Evolutionary conservation across 1,284 basidiomycete genomes (phyloP), one percentile per base, ranked within the genome.

Genomic region (Uromyces viciae-fabae): DNA sequence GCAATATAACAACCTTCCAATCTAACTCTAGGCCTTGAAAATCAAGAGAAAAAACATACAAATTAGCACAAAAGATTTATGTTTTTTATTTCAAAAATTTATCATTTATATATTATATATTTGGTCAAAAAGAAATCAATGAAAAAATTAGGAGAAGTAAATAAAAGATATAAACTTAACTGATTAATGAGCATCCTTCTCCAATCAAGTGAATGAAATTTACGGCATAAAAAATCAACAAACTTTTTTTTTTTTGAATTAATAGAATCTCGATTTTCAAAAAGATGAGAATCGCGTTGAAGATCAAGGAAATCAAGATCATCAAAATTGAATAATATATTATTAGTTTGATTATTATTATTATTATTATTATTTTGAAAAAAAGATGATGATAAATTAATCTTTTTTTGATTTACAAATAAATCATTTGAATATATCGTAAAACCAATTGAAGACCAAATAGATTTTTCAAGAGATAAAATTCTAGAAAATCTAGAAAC

Each of bases 1-100:
- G 75, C 38, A 49, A 77, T 77, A 56, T 64, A 77, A 56, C 75
- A 77, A 19, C 75, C 75, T 66, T 77, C 75, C 62, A 54, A 52
- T 31, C 75, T 58, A 25, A 77, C n/a, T 4, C 75, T 58, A 66
- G 75, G 60, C 49, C 62, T 64, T 33, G 28, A 22, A 33, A 22
- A 46, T 25, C 3, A 52, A 19, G 36, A 42, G n/a, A n/a, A 22
- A 25, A 25, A n/a, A 3, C 14, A 43, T 11, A 15, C 22, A 8
- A 64, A 43, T 14, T 15, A 43, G 7, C 9, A 22, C 2, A 38
- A 77, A 38, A 66, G 40, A 25, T 7, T 25, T 31, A n/a, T n/a
- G n/a, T n/a, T n/a, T n/a, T n/a, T n/a, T n/a, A n/a, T n/a, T n/a
- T n/a, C n/a, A n/a, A n/a, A n/a, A n/a, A n/a, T n/a, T n/a, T n/a